phyloP scores from a whole-genome alignment of 2,329 filamentous ascomycete species.

The Colletotrichum karsti region DNA sequence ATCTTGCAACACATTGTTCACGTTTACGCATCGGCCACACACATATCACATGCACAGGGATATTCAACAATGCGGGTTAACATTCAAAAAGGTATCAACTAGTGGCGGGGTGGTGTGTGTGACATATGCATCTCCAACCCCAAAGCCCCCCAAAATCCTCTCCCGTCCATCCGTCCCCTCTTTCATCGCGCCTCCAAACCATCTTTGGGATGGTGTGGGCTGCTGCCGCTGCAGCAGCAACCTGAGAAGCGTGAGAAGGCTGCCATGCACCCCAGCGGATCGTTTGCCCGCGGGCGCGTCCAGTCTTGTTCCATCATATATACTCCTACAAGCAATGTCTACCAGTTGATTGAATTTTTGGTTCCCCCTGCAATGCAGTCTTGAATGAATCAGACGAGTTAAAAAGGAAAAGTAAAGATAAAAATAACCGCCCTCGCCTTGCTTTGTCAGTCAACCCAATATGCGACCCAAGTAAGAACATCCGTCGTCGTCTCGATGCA shows the following conservation, averaged over 20 bases:
- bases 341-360: slow-evolving; percentile 11
- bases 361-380: slow-evolving; percentile 23
- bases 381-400: not conserved
- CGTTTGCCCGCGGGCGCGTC: not conserved
- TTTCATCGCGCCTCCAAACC: not conserved
- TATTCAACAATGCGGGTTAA: slow-evolving; percentile 8
- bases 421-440: slow-evolving; percentile 21
- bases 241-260: not conserved
- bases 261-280: slow-evolving; percentile 2
- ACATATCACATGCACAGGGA: not conserved
- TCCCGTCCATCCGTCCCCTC: not conserved
- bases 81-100: slow-evolving; percentile 18
- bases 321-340: slow-evolving; percentile 20
- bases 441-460: slow-evolving; percentile 13
- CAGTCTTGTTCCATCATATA: slow-evolving; percentile 3
- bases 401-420: not conserved
- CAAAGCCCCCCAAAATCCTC: not conserved
- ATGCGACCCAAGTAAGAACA: slow-evolving; percentile 22
- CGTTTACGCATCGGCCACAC: slow-evolving; percentile 2
- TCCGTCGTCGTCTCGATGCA: slow-evolving; percentile 18
- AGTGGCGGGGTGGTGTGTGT: not conserved
- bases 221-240: too few relatives aligned
- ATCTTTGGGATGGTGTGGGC: too few relatives aligned
- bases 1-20: slow-evolving; percentile 16
- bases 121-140: slow-evolving; percentile 10